Evolutionary conservation across 805 yeast species (phyloP), one percentile per base, ranked within the genome.

Genomic region (Candida insectorum): DNA sequence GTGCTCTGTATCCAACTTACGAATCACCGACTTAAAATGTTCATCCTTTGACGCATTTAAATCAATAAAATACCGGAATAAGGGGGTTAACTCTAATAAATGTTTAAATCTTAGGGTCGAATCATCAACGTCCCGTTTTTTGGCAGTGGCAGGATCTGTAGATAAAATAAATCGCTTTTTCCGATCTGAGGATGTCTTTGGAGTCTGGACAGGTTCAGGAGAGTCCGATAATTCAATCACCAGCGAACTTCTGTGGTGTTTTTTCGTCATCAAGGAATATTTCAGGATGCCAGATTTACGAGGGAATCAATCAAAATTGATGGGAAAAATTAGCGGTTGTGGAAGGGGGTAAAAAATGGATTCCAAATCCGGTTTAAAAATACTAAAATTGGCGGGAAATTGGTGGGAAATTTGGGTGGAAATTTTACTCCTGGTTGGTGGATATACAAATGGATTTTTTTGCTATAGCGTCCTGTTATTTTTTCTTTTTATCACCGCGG

Each of bases 21-120:
- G 69, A 36, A 84, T 62, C 23, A 81, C 45, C 43, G 74, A 75
- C 54, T 77, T 79, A 51, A 89, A 76, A 24, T 71, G 69, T 18
- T 81, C 79, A 52, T 88, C 96, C 52, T 81, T 82, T 33, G 86
- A 74, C 9, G 95, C 85, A 43, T 82, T 77, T 27, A 84, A 71
- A 44, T 87, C 85, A 41, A 89, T 85, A 57, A 89, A 89, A 54
- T 88, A 89, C 25, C 94, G 79, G 56, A 89, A 89, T 37, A 91
- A 65, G 43, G 85, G 95, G 0, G 96, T 87, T 25, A 89, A 66
- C 1, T 88, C 83, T 31, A 91, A 64, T 26, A 89, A 65, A 57
- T 89, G 85, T 53, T 77, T 79, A 69, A 86, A 86, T 39, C 97
- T 70, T 46, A 71, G 77, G 17, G 87, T 80, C 0, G 94, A 74